A percentile compares a stretch with the other conserved stretches of the same genome.
Conservation (phyloP, 129 eudicot species). For the Pittosporum tobira region DNA sequence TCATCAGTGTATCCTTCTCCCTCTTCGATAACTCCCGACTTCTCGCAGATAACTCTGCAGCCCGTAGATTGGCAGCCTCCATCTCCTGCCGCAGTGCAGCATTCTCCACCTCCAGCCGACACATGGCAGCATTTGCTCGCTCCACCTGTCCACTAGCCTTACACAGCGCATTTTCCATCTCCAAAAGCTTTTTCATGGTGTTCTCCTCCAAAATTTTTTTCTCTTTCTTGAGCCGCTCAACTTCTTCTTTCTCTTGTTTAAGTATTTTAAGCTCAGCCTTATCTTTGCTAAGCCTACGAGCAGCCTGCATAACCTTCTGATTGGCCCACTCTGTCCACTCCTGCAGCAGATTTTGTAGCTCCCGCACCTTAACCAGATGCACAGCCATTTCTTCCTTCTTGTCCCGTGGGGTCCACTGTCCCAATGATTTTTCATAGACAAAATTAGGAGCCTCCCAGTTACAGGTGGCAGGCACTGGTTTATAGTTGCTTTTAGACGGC, state of each 20-base stretch:
- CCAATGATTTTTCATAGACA: slow-evolving; percentile 39
- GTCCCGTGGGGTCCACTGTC: slow-evolving; percentile 45
- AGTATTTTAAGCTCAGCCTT: slow-evolving; percentile 82
- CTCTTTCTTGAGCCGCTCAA: slow-evolving; percentile 77
- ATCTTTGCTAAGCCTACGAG: slow-evolving; percentile 87
- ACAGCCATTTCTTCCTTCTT: slow-evolving; percentile 69
- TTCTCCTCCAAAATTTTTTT: slow-evolving; percentile 76
- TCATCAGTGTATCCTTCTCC: slow-evolving; percentile 71
- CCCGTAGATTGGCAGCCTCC: slow-evolving; percentile 76
- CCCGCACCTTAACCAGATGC: slow-evolving; percentile 65
- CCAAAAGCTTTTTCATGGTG: slow-evolving; percentile 85
- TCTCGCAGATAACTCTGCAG: slow-evolving; percentile 78
- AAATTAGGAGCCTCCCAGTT: slow-evolving; percentile 29
- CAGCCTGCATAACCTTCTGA: slow-evolving; percentile 97
- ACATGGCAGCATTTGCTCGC: slow-evolving; percentile 78
- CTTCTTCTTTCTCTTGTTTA: slow-evolving; percentile 87
- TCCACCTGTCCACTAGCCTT: slow-evolving; percentile 93
- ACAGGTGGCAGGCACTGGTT: slow-evolving; percentile 20
- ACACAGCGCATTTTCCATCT: slow-evolving; percentile 89
- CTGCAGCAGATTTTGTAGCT: slow-evolving; percentile 73
- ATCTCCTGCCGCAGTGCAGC: slow-evolving; percentile 49
- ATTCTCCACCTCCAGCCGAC: slow-evolving; percentile 72
- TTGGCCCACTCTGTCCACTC: slow-evolving; percentile 99
- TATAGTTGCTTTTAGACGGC: slow-evolving; percentile 34
- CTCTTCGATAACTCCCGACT: slow-evolving; percentile 72